Conservation (phyloP, 2,329 filamentous ascomycete genomes). For the Geosmithia flava region DNA sequence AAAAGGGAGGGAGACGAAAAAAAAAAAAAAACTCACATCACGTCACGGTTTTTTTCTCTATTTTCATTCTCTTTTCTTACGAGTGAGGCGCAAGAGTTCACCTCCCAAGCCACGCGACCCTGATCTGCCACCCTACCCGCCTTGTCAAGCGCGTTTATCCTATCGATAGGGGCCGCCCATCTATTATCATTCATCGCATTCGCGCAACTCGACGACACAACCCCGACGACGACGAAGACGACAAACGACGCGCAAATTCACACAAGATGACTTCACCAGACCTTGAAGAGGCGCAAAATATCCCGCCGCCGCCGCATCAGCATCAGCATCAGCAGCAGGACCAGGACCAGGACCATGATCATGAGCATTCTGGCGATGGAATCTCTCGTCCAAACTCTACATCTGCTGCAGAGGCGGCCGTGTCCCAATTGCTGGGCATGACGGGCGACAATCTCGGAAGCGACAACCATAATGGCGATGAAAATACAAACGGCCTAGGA, state of each 20-base stretch:
- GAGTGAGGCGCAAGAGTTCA: too few relatives aligned
- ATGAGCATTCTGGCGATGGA: constrained; percentile 30
- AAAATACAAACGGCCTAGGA: constrained; percentile 19
- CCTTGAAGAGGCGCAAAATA: constrained; percentile 13
- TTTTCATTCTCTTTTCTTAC: not conserved
- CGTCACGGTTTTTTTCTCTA: not conserved
- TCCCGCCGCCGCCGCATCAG: constrained; percentile 16
- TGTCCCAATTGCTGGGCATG: constrained; percentile 33
- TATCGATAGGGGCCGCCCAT: not conserved
- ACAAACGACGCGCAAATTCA: not conserved
- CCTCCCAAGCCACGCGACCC: too few relatives aligned
- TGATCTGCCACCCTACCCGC: not conserved
- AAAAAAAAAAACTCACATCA: not conserved
- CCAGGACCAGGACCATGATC: too few relatives aligned
- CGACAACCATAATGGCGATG: not conserved
- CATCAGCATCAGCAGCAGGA: too few relatives aligned
- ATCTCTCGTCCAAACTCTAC: constrained; percentile 37
- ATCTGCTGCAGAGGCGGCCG: constrained; percentile 27
- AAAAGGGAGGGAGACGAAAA: not conserved
- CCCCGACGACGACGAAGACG: too few relatives aligned
- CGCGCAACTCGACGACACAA: too few relatives aligned
- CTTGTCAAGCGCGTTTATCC: not conserved
- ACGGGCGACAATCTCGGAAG: constrained; percentile 2
- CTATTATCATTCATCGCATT: not conserved
- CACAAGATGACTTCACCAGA: not conserved